Evolutionary conservation across 768 basidiomycete species (phyloP).

Genomic region (Cystobasidium tubakii): DNA sequence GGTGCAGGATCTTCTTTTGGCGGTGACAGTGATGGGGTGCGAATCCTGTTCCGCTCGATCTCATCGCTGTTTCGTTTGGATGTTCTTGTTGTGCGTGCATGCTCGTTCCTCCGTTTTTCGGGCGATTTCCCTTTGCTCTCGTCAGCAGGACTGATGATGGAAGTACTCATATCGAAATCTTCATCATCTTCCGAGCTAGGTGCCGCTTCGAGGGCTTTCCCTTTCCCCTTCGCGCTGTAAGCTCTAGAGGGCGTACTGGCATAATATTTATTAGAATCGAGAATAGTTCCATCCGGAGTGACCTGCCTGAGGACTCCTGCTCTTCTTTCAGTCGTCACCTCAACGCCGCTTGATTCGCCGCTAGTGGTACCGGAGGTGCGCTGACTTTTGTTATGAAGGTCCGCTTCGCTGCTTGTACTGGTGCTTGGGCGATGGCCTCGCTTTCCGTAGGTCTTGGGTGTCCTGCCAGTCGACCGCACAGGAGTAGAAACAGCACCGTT

Average conservation of each 20-base stretch:
- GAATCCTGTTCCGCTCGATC: not conserved
- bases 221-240: constrained; percentile 5
- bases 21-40: constrained; percentile 1
- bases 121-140: not conserved
- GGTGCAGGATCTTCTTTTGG: not conserved
- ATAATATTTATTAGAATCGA: not conserved
- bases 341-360: not conserved
- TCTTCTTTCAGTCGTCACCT: not conserved
- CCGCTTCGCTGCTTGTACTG: not conserved
- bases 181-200: not conserved
- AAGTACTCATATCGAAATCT: not conserved
- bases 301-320: not conserved
- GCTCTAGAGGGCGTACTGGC: not conserved
- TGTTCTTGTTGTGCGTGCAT: not conserved
- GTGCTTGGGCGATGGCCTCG: not conserved
- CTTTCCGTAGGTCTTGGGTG: not conserved
- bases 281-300: not conserved
- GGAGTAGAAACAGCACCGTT: not conserved
- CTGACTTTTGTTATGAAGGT: not conserved
- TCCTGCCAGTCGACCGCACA: not conserved
- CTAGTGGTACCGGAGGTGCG: not conserved
- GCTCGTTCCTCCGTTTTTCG: not conserved
- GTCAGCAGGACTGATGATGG: not conserved
- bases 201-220: not conserved
- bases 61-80: not conserved